A percentile compares a stretch with the other conserved stretches of the same genome.
These are phyloP conservation scores for Cystobasidium slooffiae DNA, from an alignment of 1,284 basidiomycete species.

Conservation along the genomic window DNA sequence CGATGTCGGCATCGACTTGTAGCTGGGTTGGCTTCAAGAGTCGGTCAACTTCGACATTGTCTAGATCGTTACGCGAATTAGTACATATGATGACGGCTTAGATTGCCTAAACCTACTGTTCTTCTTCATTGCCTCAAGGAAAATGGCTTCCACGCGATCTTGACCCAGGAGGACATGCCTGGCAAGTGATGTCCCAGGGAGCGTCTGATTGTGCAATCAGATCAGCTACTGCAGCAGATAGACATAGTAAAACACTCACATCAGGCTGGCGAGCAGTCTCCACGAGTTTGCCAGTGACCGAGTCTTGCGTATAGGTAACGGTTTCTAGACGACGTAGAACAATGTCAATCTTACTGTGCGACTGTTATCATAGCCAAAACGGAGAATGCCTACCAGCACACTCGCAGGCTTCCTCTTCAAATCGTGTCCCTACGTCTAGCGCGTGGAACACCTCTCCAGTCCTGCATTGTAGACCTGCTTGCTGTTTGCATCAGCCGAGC, in stretches of 20 bases:
- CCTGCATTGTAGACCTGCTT: slow-evolving; percentile 48
- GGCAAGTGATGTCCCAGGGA: slow-evolving; percentile 62
- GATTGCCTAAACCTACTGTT: slow-evolving; percentile 43
- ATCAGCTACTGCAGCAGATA: too few relatives aligned
- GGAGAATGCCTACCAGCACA: slow-evolving; percentile 63
- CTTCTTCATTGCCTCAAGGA: slow-evolving; percentile 61
- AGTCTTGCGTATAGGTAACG: slow-evolving; percentile 68
- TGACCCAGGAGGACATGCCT: slow-evolving; percentile 72
- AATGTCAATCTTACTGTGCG: not conserved
- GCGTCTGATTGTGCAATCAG: slow-evolving; percentile 38
- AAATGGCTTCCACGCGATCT: slow-evolving; percentile 71
- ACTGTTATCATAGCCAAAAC: not conserved
- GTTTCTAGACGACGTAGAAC: slow-evolving; percentile 60
- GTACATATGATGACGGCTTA: not conserved
- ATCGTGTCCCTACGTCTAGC: slow-evolving; percentile 67
- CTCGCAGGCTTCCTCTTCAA: slow-evolving; percentile 64
- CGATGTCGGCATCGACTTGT: slow-evolving; percentile 56
- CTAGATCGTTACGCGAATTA: slow-evolving; percentile 18
- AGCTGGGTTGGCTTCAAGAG: slow-evolving; percentile 65
- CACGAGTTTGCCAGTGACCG: slow-evolving; percentile 60
- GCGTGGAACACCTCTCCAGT: slow-evolving; percentile 62
- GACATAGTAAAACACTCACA: not conserved
- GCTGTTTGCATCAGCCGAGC: too few relatives aligned
- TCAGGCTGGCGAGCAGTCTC: slow-evolving; percentile 52
- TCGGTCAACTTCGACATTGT: slow-evolving; percentile 66